Conservation (phyloP, 352 stramenopile species). For the Elongisporangium prolatum region DNA sequence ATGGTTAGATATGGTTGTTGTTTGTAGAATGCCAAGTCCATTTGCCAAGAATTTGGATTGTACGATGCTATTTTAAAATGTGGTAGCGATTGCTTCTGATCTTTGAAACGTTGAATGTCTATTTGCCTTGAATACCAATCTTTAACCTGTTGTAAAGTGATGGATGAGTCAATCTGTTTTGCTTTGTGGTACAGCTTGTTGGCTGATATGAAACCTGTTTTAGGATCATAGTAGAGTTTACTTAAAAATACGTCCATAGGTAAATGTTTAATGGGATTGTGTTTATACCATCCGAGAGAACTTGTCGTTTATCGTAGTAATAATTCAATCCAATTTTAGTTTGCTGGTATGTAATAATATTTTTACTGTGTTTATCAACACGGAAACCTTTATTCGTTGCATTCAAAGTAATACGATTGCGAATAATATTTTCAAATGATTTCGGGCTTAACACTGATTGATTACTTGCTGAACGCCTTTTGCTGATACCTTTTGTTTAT, state of each 20-base stretch:
- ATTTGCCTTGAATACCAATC: constrained; percentile 12
- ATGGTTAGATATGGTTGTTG: constrained; percentile 11
- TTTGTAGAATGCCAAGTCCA: constrained; percentile 13
- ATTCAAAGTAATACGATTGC: background rate
- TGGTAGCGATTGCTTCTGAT: too few species aligned
- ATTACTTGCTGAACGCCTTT: constrained; percentile 13
- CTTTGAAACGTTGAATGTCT: constrained; percentile 12
- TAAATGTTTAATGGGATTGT: too few species aligned
- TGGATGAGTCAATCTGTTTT: constrained; percentile 1
- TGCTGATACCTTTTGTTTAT: constrained; percentile 9
- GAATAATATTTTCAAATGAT: constrained; percentile 1
- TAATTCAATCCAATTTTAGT: too few species aligned
- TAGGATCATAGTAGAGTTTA: constrained; percentile 6
- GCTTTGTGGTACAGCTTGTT: constrained; percentile 17
- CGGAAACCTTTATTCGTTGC: too few species aligned
- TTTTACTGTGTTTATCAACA: too few species aligned
- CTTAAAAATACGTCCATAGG: too few species aligned
- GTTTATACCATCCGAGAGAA: too few species aligned
- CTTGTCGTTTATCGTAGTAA: too few species aligned
- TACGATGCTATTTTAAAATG: constrained; percentile 12
- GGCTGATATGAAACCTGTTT: constrained; percentile 7
- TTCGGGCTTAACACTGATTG: background rate
- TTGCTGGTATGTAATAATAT: too few species aligned
- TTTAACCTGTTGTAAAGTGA: constrained; percentile 9
- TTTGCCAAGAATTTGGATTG: constrained; percentile 19